Base-by-base conservation (phyloP, 805 yeast genomes). In the Millerozyma miso region DNA sequence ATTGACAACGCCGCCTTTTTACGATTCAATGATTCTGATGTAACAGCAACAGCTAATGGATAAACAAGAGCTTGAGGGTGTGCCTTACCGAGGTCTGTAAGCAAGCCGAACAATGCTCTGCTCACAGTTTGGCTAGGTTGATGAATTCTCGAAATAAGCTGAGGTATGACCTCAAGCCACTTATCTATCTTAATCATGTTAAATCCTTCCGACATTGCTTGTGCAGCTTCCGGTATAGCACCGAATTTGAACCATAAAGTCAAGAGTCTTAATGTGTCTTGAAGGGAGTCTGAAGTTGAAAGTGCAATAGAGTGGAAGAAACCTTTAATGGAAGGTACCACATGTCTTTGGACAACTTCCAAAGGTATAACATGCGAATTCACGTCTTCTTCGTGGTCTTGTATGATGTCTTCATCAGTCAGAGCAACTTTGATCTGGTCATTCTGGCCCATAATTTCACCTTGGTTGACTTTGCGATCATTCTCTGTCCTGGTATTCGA, bases 51-150 rank as follows among this genome's bases (percentile, higher is more conserved):
- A 10, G 95, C 91, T 45, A 93, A 72, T 3, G 98, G 98, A 58
- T 89, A 91, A 4, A 93, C 91, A 54, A 93, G 75, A 0, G 98
- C 97, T 60, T 93, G 99, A 1, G 99, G 99, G 64, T 93, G 98
- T 1, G 91, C 91, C 51, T 86, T 84, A 33, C 99, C 99, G 14
- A 93, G 69, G 52, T 89, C 95, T 3, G 95, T 79, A 47, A 93
- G 69, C 31, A 93, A 67, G 0, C 90, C 86, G 51, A 88, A 79
- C 42, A 93, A 73, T 0, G 96, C 80, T 40, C 83, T 75, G 48
- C 95, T 81, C 13, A 93, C 97, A 17, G 79, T 76, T 39, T 83
- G 86, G 56, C 91, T 85, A 0, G 96, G 96, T 59, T 93, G 98
- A 59, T 95, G 98, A 52, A 93, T 91, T 48, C 97, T 85, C 0